Evolutionary conservation across 176 grass and related monocot genomes (phyloP).

Genomic region (Neostapfia colusana): DNA sequence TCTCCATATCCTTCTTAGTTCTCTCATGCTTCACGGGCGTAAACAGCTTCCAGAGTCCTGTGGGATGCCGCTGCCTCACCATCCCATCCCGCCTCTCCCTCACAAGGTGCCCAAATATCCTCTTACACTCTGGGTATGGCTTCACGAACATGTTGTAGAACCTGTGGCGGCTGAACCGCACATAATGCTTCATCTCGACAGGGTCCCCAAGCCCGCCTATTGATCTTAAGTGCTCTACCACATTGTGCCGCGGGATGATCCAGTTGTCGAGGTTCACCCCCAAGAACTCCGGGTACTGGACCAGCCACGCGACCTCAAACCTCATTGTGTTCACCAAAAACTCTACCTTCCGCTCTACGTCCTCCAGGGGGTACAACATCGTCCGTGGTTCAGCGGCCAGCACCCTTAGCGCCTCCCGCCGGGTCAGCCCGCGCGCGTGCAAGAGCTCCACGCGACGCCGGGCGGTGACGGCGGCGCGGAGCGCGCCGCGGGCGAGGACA

Average conservation of each 20-base stretch:
- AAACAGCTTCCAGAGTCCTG: slow-evolving; percentile 81
- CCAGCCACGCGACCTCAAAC: slow-evolving; percentile 59
- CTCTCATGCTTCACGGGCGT: slow-evolving; percentile 47
- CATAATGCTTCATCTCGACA: slow-evolving; percentile 82
- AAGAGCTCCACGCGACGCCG: slow-evolving; percentile 68
- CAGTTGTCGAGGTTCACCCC: slow-evolving; percentile 78
- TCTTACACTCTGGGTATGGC: slow-evolving; percentile 79
- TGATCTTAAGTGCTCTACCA: slow-evolving; percentile 58
- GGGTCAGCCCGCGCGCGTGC: slow-evolving; percentile 59
- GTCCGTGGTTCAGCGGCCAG: slow-evolving; percentile 63
- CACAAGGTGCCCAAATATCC: slow-evolving; percentile 53
- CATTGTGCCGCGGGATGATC: slow-evolving; percentile 76
- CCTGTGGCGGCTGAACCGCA: slow-evolving; percentile 61
- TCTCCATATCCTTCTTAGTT: slow-evolving; percentile 53
- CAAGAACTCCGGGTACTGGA: slow-evolving; percentile 74
- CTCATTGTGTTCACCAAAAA: slow-evolving; percentile 63
- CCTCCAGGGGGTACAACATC: slow-evolving; percentile 55
- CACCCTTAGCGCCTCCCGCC: slow-evolving; percentile 67
- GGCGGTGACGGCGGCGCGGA: slow-evolving; percentile 46
- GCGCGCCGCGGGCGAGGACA: slow-evolving; percentile 47
- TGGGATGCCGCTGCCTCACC: slow-evolving; percentile 39
- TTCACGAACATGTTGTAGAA: slow-evolving; percentile 92
- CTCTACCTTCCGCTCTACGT: slow-evolving; percentile 72
- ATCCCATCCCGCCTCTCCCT: slow-evolving; percentile 38
- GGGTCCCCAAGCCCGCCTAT: slow-evolving; percentile 53